Evolutionary conservation across 1,139 yeast genomes (phyloP).

Genomic region (Candida sp.): DNA sequence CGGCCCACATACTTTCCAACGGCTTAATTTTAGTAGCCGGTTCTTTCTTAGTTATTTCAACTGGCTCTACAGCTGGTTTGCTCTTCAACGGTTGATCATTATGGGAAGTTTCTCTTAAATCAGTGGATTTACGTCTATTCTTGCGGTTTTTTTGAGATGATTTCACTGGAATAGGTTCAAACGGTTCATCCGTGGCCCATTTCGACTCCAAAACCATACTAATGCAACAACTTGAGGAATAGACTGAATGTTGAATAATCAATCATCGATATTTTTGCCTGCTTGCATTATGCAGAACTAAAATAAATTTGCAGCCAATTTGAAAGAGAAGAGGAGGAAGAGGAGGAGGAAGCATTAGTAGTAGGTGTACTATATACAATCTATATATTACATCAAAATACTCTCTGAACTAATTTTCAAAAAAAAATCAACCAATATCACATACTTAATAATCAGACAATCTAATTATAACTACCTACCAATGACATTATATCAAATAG

Average conservation of each 20-base stretch:
- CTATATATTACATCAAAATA: too few relatives aligned
- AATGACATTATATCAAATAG: too few relatives aligned
- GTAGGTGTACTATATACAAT: too few relatives aligned
- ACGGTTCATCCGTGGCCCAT: slow-evolving; percentile 34
- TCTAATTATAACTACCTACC: too few relatives aligned
- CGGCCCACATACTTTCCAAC: slow-evolving; percentile 14
- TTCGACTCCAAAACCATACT: slow-evolving; percentile 35
- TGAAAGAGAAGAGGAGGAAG: background rate
- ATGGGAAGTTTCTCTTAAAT: slow-evolving; percentile 1
- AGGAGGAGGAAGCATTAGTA: too few relatives aligned
- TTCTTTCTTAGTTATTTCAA: slow-evolving; percentile 1
- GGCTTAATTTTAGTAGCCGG: slow-evolving; percentile 2
- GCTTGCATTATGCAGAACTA: background rate
- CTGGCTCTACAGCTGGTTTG: slow-evolving; percentile 23
- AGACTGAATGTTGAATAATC: background rate
- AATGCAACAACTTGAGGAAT: background rate
- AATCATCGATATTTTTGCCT: background rate
- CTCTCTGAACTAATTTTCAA: too few relatives aligned
- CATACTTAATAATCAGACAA: too few relatives aligned
- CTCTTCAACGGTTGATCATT: slow-evolving; percentile 18
- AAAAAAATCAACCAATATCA: too few relatives aligned
- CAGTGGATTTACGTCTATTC: slow-evolving; percentile 8
- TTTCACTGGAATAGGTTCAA: slow-evolving; percentile 3
- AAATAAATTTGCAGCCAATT: background rate
- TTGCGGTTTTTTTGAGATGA: slow-evolving; percentile 11